Evolutionary conservation across 2,329 filamentous ascomycete species (phyloP).

Genomic region (Penicillium sp.): DNA sequence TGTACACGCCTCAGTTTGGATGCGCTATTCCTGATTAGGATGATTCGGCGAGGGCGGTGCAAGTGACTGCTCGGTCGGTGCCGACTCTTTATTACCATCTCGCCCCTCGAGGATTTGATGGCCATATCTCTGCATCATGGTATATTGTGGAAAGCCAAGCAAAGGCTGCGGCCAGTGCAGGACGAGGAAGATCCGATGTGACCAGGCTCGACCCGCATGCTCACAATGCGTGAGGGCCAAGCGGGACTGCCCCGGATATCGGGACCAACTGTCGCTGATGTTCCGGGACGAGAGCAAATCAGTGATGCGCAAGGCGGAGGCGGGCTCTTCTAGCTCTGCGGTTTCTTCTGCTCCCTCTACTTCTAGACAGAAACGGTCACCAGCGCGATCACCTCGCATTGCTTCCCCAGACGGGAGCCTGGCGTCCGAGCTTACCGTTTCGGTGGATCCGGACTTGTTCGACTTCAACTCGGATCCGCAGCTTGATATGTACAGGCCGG

Average conservation of each 20-base stretch:
- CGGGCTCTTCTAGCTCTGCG: conserved; percentile 2
- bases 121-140: conserved; percentile 29
- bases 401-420: conserved; percentile 27
- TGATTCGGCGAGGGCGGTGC: conserved; percentile 2
- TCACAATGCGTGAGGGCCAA: conserved; percentile 61
- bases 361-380: conserved; percentile 10
- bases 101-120: neutral
- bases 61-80: neutral
- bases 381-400: conserved; percentile 21
- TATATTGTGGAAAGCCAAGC: conserved; percentile 45
- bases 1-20: neutral
- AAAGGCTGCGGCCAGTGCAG: conserved; percentile 47
- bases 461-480: conserved; percentile 23
- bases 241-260: conserved; percentile 62
- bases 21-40: conserved; percentile 1
- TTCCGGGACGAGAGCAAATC: conserved; percentile 66
- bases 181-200: conserved; percentile 52
- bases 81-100: neutral
- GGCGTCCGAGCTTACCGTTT: conserved; percentile 2
- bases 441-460: conserved; percentile 11
- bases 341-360: neutral
- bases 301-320: conserved; percentile 57
- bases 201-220: conserved; percentile 60
- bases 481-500: conserved; percentile 13
- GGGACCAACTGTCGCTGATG: conserved; percentile 63